Evolutionary conservation across 2,329 filamentous ascomycete genomes (phyloP), one percentile per base, ranked within the genome.

Genomic region (Colletotrichum sp.): DNA sequence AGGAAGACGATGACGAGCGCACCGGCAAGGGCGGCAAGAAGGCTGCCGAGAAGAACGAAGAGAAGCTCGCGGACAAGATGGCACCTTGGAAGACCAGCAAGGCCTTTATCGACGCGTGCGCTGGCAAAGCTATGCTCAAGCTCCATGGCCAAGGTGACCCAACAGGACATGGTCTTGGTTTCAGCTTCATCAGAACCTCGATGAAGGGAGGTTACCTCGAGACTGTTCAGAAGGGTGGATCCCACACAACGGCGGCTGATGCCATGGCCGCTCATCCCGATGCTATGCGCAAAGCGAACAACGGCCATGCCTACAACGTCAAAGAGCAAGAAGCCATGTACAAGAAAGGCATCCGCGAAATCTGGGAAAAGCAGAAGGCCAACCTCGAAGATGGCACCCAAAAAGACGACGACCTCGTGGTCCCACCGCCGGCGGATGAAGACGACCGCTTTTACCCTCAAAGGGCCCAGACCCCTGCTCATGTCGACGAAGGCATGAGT

Each of bases 201-300:
- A 99, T 99, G 97, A 99, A 99, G 85, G 97, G 97, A 77, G 97
- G 97, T 0, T 99, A 92, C 76, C 91, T 98, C 84, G 95, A 96
- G 82, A 94, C 96, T 24, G 91, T 98, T 30, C 91, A 92, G 72
- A 80, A 80, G 71, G 79, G 85, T 75, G 92, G 92, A 3, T 91
- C 92, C 4, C 85, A 91, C 52, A 90, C 92, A 9, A 93, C 92
- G 4, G 92, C 92, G 12, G 96, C 95, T 24, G 95, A 98, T 83
- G 96, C 95, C 81, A 95, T 96, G 77, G 94, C 95, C 81, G 94
- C 96, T 77, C 95, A 96, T 83, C 75, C 75, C 13, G 77, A 78
- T n/a, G 70, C 75, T 26, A 70, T 77, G 63, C 92, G 97, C 78
- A 95, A 96, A 82, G 95, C 95, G 18, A 96, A 97, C 78, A 96